Evolutionary conservation across 2,329 filamentous ascomycete species (phyloP), one percentile per base, ranked within the genome.

Genomic region (Graphiopsis chlorocephala): DNA sequence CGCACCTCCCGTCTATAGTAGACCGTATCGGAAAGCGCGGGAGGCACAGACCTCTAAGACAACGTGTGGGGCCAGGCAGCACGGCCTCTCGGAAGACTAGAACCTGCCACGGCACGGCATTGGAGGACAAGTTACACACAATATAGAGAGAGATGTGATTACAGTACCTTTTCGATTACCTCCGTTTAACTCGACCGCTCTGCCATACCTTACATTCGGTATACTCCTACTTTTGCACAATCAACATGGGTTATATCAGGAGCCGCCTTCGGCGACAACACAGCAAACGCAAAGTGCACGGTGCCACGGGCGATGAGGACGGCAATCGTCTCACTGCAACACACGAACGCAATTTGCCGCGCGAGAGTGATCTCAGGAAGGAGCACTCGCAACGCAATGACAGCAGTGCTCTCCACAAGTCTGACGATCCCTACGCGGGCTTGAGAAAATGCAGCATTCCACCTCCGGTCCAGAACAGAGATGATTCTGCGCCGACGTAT

Each of bases 361-460:
- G 17, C 3, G 17, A 47, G 23, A 15, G 42, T 23, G 42, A 47
- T 23, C n/a, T 7, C 12, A 47, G 42, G 42, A 47, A 47, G 42
- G 23, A 47, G n/a, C 42, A 4, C 42, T n/a, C 50, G 50, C 50
- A 26, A 55, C 31, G 26, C 50, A 28, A 55, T 29, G 50, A 55
- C 50, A 33, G 15, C 50, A 55, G 10, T 55, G 50, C 50, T 12
- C 28, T 29, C 28, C 28, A 29, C 28, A 7, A 6, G 28, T 29
- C 28, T 29, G 28, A 29, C 28, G 42, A 47, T 47, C 42, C 38
- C 23, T n/a, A n/a, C 42, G 26, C 23, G 26, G 50, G 50, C 23
- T 55, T 55, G 50, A 55, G 50, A 26, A 26, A 55, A 31, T 55
- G 50, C 50, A 55, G 50, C 50, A 55, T 55, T 31, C 50, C 50